Evolutionary conservation across 2,329 filamentous ascomycete species (phyloP).

Genomic region (Penicillium verrucosum): DNA sequence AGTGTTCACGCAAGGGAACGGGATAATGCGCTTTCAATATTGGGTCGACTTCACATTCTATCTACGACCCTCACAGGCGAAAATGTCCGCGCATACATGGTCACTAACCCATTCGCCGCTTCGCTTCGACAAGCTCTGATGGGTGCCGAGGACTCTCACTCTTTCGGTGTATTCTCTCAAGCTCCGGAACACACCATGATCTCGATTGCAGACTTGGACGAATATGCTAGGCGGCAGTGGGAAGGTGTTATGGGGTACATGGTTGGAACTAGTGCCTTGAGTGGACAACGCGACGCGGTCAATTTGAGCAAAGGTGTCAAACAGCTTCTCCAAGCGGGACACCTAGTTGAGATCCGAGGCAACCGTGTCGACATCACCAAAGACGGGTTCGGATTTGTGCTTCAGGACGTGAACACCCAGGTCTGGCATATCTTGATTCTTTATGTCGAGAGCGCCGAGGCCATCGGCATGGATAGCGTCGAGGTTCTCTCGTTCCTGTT

Average conservation of each 20-base stretch:
- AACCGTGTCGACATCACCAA: conserved; percentile 74
- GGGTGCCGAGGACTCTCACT: conserved; percentile 78
- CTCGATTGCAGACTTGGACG: conserved; percentile 71
- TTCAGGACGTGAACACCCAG: conserved; percentile 94
- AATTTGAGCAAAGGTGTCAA: conserved; percentile 74
- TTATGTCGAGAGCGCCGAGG: conserved; percentile 81
- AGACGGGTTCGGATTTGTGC: conserved; percentile 86
- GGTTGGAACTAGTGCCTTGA: conserved; percentile 58
- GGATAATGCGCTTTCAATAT: conserved; percentile 76
- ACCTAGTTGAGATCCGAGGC: conserved; percentile 66
- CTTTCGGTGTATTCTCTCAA: conserved; percentile 82
- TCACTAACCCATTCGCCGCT: conserved; percentile 77
- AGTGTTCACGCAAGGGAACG: conserved; percentile 57
- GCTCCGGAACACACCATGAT: conserved; percentile 62
- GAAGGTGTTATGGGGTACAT: conserved; percentile 95
- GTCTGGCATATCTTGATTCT: conserved; percentile 94
- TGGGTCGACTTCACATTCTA: conserved; percentile 84
- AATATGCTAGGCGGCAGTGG: conserved; percentile 85
- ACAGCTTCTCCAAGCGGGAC: conserved; percentile 73
- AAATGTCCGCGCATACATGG: conserved; percentile 66
- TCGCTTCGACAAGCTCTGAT: conserved; percentile 85
- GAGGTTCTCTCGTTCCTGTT: conserved; percentile 97
- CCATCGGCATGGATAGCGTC: conserved; percentile 75
- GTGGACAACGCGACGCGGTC: conserved; percentile 45
- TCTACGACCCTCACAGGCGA: conserved; percentile 60